Evolutionary conservation across 306 rosid species (phyloP), one percentile per base, ranked within the genome.

Genomic region (Glycyrrhiza uralensis): DNA sequence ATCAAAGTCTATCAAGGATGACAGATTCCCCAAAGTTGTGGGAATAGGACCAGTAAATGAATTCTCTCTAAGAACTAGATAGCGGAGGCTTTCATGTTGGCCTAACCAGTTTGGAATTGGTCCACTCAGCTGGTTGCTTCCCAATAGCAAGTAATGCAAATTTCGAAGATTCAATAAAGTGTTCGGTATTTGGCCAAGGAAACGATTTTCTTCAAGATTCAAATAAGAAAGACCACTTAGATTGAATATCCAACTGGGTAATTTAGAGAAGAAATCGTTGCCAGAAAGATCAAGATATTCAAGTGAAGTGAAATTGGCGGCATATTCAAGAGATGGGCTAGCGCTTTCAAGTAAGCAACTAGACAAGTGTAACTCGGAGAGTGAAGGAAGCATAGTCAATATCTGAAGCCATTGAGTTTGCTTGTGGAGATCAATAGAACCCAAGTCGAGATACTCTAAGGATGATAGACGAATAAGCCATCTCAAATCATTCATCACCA

Each of bases 231-330:
- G 49, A 0, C 50, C 19, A 12, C 19, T 38, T 2, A 61, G 0
- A 20, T 61, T 36, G 33, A 20, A 39, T 20, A 38, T 1, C 51
- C 51, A 38, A 22, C 2, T 6, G 1, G 69, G 69, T 1, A 62
- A 0, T 5, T 62, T 51, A 20, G 51, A 38, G 13, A 62, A 62
- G 3, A 62, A 13, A 6, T 38, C 20, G 13, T 61, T 61, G 0
- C 0, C 0, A 20, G 50, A 61, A 13, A 62, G 35, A 22, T 38
- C 51, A 22, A 62, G 33, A 22, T 22, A 6, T 39, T 39, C 4
- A 39, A 62, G 69, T 13, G 69, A 62, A 22, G 69, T 62, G 20
- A 62, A 39, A 39, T 62, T 62, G 22, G 44, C 44, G 42, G 33
- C 51, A 62, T 38, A 38, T 1, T 19, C 7, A 61, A 36, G 19